Evolutionary conservation across 192 early-diverging fungal genomes (phyloP).

Genomic region (Coemansia sp.): DNA sequence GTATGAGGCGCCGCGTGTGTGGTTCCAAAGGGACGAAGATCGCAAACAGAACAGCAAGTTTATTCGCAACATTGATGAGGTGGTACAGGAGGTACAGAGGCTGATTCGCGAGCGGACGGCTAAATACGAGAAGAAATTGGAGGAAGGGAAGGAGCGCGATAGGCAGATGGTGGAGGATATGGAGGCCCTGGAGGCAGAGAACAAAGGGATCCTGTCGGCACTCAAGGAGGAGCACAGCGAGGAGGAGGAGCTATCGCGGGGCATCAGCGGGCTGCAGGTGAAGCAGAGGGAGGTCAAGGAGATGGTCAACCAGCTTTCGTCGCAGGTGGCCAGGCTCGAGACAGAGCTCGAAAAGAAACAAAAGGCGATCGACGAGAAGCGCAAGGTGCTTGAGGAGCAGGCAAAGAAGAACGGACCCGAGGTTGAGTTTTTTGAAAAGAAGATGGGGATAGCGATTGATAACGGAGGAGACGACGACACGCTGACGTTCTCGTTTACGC

Average conservation of each 20-base stretch:
- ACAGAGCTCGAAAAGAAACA: constrained; percentile 53
- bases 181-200: constrained; percentile 35
- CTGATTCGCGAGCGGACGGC: constrained; percentile 34
- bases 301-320: constrained; percentile 22
- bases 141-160: constrained; percentile 28
- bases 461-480: constrained; percentile 46
- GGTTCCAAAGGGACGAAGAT: constrained; percentile 51
- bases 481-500: constrained; percentile 65
- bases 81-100: constrained; percentile 46
- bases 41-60: constrained; percentile 43
- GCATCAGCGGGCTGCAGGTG: constrained; percentile 43
- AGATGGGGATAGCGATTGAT: constrained; percentile 53
- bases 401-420: constrained; percentile 57
- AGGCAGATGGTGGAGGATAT: constrained; percentile 37
- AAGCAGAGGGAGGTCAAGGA: constrained; percentile 45
- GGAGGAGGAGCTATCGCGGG: constrained; percentile 45
- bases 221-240: constrained; percentile 53
- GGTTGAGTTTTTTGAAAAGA: constrained; percentile 54
- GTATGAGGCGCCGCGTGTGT: constrained; percentile 49
- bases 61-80: constrained; percentile 37
- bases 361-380: constrained; percentile 52
- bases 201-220: constrained; percentile 39
- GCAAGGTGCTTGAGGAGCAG: constrained; percentile 50
- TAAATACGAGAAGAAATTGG: constrained; percentile 23
- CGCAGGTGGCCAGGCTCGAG: constrained; percentile 41